These are phyloP conservation scores for Thalassiosira livingstoniorum DNA, from an alignment of 352 stramenopile species.

Conservation along the genomic window DNA sequence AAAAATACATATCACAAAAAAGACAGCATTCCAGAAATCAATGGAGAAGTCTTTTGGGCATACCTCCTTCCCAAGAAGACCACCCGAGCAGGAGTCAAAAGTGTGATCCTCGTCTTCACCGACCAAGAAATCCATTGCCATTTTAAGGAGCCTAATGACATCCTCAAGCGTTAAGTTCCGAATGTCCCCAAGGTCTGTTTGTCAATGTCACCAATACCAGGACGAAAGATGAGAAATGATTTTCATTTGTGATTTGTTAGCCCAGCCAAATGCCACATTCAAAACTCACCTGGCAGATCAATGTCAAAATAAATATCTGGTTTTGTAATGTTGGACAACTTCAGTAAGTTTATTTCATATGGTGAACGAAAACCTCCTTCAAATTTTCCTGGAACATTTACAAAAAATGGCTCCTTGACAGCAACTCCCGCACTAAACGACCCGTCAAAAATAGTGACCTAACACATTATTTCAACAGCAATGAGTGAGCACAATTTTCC, in stretches of 20 bases:
- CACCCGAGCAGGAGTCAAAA: conserved; percentile 51
- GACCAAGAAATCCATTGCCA: conserved; percentile 36
- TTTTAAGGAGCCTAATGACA: conserved; percentile 29
- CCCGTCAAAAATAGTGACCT: conserved; percentile 35
- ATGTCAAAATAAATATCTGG: conserved; percentile 33
- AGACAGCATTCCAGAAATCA: neutral
- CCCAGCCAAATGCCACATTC: too few species aligned
- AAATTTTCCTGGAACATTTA: conserved; percentile 4
- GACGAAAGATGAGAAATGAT: too few species aligned
- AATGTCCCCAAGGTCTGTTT: conserved; percentile 23
- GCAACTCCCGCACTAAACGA: conserved; percentile 23
- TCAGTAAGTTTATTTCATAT: conserved; percentile 24
- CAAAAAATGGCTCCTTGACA: conserved; percentile 19
- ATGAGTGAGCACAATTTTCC: conserved; percentile 6
- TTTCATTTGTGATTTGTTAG: too few species aligned
- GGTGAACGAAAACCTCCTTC: conserved; percentile 8
- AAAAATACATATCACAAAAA: neutral
- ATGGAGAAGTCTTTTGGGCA: neutral
- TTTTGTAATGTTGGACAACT: neutral
- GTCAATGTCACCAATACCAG: conserved; percentile 24
- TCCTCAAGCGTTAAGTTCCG: neutral
- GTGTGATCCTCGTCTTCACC: conserved; percentile 38
- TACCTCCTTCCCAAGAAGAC: conserved; percentile 28
- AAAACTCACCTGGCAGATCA: too few species aligned
- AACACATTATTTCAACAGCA: neutral